Base-by-base conservation (phyloP, 2,329 filamentous ascomycete species). In the Hymenoscyphus fraxineus region DNA sequence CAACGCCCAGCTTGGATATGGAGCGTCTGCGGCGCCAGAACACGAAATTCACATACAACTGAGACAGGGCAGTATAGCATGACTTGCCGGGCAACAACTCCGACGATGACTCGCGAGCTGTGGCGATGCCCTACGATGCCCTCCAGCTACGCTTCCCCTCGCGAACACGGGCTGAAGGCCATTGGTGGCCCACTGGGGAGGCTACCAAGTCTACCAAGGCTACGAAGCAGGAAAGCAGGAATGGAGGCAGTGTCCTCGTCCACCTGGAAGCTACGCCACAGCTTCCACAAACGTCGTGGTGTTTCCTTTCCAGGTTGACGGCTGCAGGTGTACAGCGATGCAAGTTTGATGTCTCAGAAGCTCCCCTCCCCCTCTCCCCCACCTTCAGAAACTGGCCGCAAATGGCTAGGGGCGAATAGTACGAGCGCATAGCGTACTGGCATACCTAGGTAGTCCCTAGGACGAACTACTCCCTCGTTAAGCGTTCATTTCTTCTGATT, bases 91-190 rank as follows among this genome's bases (percentile, higher is more conserved):
- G 22, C n/a, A 27, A 59, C 5, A 38, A 59, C 38, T 59, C 19
- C 58, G 35, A 51, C 9, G 44, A 51, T 51, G 44, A 51, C 44
- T 51, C 44, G 44, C 22, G 44, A 51, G 44, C 44, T 51, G 44
- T 51, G 44, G 44, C 44, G 6, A 51, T 51, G 44, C 44, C 44
- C 44, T 22, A 6, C 35, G 35, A 35, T 35, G 35, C 35, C 35
- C 35, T 35, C 35, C 6, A 35, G 35, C 35, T 7, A 35, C 9
- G 35, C 35, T 6, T 35, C 32, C 32, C 32, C 9, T 35, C 32
- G 6, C 44, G 22, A 51, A 7, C 44, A 51, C 19, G 44, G 44
- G 6, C 44, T 51, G 15, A 19, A 51, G 10, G n/a, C 12, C 7
- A n/a, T n/a, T 51, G 41, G 44, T 51, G 44, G 44, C 44, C 22